Evolutionary conservation across 768 basidiomycete genomes (phyloP).

Genomic region (Pleurotus tuoliensis): DNA sequence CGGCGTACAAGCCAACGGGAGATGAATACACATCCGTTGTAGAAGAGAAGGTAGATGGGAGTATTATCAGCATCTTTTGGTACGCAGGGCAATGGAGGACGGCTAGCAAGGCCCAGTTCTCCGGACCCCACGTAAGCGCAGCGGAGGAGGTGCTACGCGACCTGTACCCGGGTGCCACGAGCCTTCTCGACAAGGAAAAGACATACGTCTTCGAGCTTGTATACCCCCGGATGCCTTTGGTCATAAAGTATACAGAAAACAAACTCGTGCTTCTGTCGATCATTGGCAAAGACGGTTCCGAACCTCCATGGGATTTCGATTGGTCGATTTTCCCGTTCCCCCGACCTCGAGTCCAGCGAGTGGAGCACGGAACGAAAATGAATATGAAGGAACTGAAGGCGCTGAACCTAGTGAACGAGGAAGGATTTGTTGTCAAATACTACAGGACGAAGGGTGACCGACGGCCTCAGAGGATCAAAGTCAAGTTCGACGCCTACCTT

Average conservation of each 20-base stretch:
- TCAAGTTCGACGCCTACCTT: constrained; percentile 12
- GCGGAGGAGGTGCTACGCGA: constrained; percentile 8
- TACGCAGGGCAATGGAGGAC: constrained; percentile 9
- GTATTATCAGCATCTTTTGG: constrained; percentile 11
- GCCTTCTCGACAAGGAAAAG: constrained; percentile 6
- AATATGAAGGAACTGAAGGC: constrained; percentile 2
- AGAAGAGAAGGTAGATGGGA: constrained; percentile 14
- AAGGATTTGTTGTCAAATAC: constrained; percentile 12
- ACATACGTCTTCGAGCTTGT: constrained; percentile 13
- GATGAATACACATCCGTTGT: constrained; percentile 2
- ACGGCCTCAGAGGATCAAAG: constrained; percentile 10
- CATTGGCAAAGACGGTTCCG: constrained; percentile 5
- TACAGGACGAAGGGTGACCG: not conserved
- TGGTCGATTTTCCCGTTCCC: constrained; percentile 12
- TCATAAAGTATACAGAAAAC: not conserved
- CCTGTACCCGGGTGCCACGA: constrained; percentile 4
- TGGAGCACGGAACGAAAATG: not conserved
- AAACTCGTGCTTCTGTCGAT: not conserved
- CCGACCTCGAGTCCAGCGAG: constrained; percentile 2
- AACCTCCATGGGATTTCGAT: constrained; percentile 10
- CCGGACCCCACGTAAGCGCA: constrained; percentile 5
- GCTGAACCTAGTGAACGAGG: constrained; percentile 9
- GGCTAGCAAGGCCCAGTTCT: constrained; percentile 10
- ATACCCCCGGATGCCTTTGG: not conserved
- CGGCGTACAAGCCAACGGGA: constrained; percentile 7